A percentile compares a stretch with the other conserved stretches of the same genome.
phyloP scores from a whole-genome alignment of 768 basidiomycete genomes.

The Fistulinella prunicolor region DNA sequence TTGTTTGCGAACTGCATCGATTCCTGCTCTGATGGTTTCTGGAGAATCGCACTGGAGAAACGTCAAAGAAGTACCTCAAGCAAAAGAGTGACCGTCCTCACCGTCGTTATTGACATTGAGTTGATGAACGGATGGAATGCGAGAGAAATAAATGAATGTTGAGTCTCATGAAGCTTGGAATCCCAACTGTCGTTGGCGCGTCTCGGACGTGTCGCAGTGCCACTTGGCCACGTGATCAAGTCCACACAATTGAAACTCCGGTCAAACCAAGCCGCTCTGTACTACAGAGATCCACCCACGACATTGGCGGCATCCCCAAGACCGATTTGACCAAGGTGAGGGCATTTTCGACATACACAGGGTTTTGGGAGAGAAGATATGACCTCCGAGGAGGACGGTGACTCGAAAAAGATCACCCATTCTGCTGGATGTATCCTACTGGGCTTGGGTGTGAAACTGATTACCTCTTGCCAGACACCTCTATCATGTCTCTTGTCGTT shows the following conservation, averaged over 20 bases:
- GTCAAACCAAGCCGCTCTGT: too few relatives aligned
- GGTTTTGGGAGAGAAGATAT: background rate
- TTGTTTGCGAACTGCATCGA: constrained; percentile 42
- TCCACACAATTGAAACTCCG: constrained; percentile 29
- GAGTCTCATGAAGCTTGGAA: constrained; percentile 17
- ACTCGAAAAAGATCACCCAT: background rate
- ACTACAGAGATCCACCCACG: constrained; percentile 4
- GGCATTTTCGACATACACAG: constrained; percentile 1
- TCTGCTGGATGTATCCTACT: constrained; percentile 20
- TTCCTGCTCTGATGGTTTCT: constrained; percentile 34
- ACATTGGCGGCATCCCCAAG: constrained; percentile 19
- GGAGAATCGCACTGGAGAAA: constrained; percentile 31
- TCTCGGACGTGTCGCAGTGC: constrained; percentile 17
- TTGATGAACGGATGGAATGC: background rate
- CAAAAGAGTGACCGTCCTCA: background rate
- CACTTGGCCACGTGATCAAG: constrained; percentile 24
- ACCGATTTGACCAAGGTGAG: constrained; percentile 26
- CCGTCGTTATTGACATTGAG: constrained; percentile 32
- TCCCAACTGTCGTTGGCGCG: constrained; percentile 16
- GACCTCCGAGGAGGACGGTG: background rate
- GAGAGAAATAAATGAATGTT: background rate
- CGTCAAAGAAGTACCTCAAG: background rate
- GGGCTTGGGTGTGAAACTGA: constrained; percentile 17
- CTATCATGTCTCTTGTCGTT: constrained; percentile 91
- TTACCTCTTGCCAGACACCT: constrained; percentile 4